These are phyloP conservation scores for Rosa hybrid DNA, from an alignment of 331 rosid species.

Conservation along the genomic window DNA sequence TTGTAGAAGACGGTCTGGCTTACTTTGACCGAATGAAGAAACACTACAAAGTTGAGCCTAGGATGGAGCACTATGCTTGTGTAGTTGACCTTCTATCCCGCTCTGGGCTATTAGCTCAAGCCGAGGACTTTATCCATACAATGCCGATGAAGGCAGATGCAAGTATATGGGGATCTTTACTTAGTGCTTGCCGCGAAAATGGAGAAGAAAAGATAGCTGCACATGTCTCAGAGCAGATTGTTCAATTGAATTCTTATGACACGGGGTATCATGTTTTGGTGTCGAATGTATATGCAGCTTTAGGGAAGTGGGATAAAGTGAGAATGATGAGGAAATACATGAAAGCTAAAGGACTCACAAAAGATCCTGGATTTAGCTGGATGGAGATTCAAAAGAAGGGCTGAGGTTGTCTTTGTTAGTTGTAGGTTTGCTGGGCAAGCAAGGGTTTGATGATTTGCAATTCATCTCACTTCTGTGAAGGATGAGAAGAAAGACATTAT, in stretches of 20 bases:
- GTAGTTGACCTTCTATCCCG: constrained; percentile 45
- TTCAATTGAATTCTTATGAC: constrained; percentile 25
- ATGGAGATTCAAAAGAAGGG: constrained; percentile 30
- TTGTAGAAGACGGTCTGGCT: constrained; percentile 38
- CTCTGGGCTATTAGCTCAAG: constrained; percentile 36
- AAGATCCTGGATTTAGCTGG: constrained; percentile 49
- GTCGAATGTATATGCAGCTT: constrained; percentile 35
- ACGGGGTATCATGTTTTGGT: constrained; percentile 36
- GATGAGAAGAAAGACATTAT: too few relatives aligned
- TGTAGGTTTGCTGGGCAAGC: too few relatives aligned
- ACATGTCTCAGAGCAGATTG: constrained; percentile 28
- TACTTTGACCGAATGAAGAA: constrained; percentile 38
- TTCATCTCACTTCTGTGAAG: too few relatives aligned
- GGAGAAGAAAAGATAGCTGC: constrained; percentile 29
- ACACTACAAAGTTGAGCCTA: constrained; percentile 31
- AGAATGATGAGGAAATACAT: constrained; percentile 32
- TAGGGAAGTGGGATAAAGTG: constrained; percentile 45
- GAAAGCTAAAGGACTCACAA: constrained; percentile 33
- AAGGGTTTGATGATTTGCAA: too few relatives aligned
- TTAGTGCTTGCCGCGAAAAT: constrained; percentile 37
- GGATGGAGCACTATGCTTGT: constrained; percentile 42
- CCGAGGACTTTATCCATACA: constrained; percentile 38
- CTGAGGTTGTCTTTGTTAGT: constrained; percentile 6
- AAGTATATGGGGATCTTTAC: constrained; percentile 46
- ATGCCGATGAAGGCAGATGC: constrained; percentile 41